A percentile compares a stretch with the other conserved stretches of the same genome.
Evolutionary conservation across 495 filamentous ascomycete species (phyloP).

Genomic region (Podospora tetraspora): DNA sequence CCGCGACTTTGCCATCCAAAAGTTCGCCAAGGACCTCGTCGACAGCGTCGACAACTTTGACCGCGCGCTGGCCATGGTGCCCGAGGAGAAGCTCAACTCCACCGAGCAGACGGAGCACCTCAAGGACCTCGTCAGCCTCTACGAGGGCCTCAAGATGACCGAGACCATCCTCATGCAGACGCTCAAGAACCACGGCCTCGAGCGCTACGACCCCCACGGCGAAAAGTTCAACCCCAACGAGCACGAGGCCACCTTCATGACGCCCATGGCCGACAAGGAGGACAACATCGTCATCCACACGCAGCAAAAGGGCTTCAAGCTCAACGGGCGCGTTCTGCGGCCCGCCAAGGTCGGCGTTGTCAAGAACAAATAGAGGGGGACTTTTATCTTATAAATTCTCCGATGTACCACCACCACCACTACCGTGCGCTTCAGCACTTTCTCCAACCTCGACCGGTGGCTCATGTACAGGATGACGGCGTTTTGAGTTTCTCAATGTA

Average conservation of each 20-base stretch:
- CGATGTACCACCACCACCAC: conserved; percentile 8
- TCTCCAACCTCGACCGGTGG: background rate
- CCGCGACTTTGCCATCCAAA: conserved; percentile 88
- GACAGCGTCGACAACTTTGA: conserved; percentile 96
- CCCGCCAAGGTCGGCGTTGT: conserved; percentile 95
- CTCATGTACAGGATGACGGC: conserved; percentile 12
- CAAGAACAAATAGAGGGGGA: conserved; percentile 42
- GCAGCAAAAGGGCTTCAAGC: conserved; percentile 88
- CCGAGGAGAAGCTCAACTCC: conserved; percentile 59
- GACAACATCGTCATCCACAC: conserved; percentile 85
- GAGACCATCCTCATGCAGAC: conserved; percentile 82
- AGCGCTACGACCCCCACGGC: conserved; percentile 74
- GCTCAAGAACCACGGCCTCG: conserved; percentile 86
- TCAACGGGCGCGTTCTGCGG: conserved; percentile 85
- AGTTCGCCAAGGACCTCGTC: conserved; percentile 89
- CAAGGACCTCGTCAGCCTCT: conserved; percentile 71
- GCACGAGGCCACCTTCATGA: conserved; percentile 94
- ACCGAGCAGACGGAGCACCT: conserved; percentile 49
- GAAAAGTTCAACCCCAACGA: conserved; percentile 91
- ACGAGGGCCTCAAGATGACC: conserved; percentile 90
- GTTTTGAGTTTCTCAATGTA: conserved; percentile 30
- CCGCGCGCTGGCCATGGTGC: conserved; percentile 76
- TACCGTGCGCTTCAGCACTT: background rate
- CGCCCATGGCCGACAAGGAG: conserved; percentile 75
- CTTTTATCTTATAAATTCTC: background rate